A percentile compares a stretch with the other conserved stretches of the same genome.
These are phyloP conservation scores for Nicotiana paniculata DNA, from an alignment of 257 asterid species.

Conservation along the genomic window DNA sequence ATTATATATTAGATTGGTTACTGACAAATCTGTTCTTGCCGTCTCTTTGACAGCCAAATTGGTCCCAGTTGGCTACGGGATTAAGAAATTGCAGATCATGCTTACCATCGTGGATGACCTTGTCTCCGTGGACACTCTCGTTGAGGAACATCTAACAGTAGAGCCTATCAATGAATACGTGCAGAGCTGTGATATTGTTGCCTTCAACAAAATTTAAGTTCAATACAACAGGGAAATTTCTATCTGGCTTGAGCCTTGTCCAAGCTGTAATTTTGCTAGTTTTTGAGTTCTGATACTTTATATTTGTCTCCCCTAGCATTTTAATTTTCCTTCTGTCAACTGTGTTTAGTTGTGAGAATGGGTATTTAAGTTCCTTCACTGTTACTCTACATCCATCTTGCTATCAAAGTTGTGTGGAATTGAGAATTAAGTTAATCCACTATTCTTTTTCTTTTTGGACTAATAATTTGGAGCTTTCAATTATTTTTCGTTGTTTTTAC, in stretches of 20 bases:
- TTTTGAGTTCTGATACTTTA: neutral
- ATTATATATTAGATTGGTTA: neutral
- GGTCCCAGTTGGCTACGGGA: constrained; percentile 81
- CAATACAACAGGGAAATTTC: neutral
- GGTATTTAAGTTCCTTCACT: neutral
- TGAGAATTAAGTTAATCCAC: neutral
- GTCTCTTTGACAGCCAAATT: constrained; percentile 52
- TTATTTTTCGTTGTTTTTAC: neutral
- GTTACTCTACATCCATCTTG: too few species aligned
- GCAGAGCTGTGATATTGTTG: constrained; percentile 53
- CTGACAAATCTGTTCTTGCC: neutral
- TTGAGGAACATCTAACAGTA: constrained; percentile 39
- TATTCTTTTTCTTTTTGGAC: neutral
- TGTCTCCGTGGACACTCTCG: constrained; percentile 64
- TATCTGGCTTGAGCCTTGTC: neutral
- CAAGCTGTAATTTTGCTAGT: constrained; percentile 24
- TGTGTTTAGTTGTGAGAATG: neutral
- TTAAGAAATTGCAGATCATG: constrained; percentile 86
- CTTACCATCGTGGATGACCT: constrained; percentile 76
- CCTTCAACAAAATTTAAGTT: constrained; percentile 47
- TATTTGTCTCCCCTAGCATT: neutral
- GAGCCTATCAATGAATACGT: constrained; percentile 41
- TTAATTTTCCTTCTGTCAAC: neutral
- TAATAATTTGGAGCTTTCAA: neutral
- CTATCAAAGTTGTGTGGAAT: neutral